Base-by-base conservation (phyloP, 768 basidiomycete species). In the Mycena rosella region DNA sequence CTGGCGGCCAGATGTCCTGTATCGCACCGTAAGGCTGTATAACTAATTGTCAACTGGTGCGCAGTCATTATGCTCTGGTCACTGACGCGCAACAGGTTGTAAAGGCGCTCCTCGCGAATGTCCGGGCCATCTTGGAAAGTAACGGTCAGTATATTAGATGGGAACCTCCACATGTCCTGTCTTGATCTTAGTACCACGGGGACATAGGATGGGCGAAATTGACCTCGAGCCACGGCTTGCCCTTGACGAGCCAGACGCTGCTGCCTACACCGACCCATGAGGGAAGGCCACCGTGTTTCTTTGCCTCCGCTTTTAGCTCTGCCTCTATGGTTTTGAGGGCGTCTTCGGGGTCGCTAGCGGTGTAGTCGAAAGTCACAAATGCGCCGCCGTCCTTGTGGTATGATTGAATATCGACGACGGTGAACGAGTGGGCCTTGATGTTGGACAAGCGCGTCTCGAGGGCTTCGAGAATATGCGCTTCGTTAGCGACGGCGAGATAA, bases 131-230 rank as follows among this genome's bases (percentile, higher is more conserved):
- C 93, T 36, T 40, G 7, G 71, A 97, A 98, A 8, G 87, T 80
- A n/a, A 97, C 87, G 65, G 88, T 87, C 56, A 98, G 74, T 11
- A 91, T 83, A 3, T 84, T 81, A 22, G 92, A 91, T 0, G 95
- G 90, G 76, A 89, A 97, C 58, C 93, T 85, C 64, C 90, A 84
- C 88, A 98, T 89, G 71, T 99, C 97, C 93, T 96, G 60, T 22
- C 57, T n/a, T n/a, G 24, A 52, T 52, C 18, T 60, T 61, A 42
- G 24, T 40, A 58, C 47, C 24, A 44, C 11, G 54, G 42, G 32
- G 48, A 63, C 40, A 49, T 10, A 20, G 15, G 26, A 42, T 22
- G 13, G 45, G 29, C n/a, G 14, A 22, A 49, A 74, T 81, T 30
- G 56, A 93, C 93, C 85, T 96, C 95, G 73, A 83, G 81, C 93